Conservation (phyloP, 2,329 filamentous ascomycete species). For the Cercospora sp. region DNA sequence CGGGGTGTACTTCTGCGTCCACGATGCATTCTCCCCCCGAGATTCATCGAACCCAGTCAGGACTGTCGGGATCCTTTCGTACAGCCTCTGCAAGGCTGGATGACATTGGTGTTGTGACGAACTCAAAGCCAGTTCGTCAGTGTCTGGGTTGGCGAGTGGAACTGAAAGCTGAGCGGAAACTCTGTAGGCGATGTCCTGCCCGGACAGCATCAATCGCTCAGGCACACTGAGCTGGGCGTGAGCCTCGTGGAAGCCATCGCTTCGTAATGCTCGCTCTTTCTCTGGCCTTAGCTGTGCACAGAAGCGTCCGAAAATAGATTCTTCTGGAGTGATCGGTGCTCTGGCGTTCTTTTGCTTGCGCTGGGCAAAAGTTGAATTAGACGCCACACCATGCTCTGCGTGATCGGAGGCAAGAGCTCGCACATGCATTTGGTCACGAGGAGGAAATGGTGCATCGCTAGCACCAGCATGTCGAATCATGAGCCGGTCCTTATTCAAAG, state of each 20-base stretch:
- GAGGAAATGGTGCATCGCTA: constrained; percentile 70
- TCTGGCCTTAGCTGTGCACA: constrained; percentile 27
- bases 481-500: constrained; percentile 37
- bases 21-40: constrained; percentile 69
- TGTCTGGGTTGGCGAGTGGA: constrained; percentile 7
- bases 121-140: constrained; percentile 21
- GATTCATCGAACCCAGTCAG: constrained; percentile 80
- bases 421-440: constrained; percentile 63
- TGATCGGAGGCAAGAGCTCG: constrained; percentile 46
- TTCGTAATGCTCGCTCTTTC: constrained; percentile 22
- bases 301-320: constrained; percentile 31
- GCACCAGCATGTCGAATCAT: constrained; percentile 64
- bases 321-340: constrained; percentile 28
- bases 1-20: constrained; percentile 86
- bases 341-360: constrained; percentile 41
- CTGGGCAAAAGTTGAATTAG: constrained; percentile 21
- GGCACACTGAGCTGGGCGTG: constrained; percentile 33
- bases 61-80: constrained; percentile 58
- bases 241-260: constrained; percentile 41
- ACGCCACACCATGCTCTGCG: background rate
- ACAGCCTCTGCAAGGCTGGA: constrained; percentile 61
- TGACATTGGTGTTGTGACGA: constrained; percentile 44
- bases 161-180: constrained; percentile 34
- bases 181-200: constrained; percentile 43
- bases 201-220: constrained; percentile 36